phyloP scores from a whole-genome alignment of 441 rosid species.

The Francoa sonchifolia region DNA sequence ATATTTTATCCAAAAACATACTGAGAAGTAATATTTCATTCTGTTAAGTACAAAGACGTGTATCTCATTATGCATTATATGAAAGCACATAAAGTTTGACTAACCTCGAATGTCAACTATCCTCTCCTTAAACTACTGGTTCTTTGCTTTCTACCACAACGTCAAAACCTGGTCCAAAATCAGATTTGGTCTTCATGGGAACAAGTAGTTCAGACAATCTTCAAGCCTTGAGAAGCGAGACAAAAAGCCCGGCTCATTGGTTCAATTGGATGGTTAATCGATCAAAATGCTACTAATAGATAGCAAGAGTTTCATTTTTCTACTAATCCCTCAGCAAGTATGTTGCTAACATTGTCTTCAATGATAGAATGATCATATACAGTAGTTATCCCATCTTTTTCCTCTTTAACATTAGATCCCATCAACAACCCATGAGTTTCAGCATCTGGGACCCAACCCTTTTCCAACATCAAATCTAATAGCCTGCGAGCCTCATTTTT shows the following conservation, averaged over 20 bases:
- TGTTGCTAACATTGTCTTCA: constrained; percentile 25
- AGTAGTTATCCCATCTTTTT: constrained; percentile 8
- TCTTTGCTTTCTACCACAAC: not conserved
- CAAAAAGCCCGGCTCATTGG: constrained; percentile 5
- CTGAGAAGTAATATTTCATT: not conserved
- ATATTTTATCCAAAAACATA: not conserved
- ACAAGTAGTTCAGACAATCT: not conserved
- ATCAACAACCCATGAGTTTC: constrained; percentile 30
- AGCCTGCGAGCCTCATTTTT: constrained; percentile 21
- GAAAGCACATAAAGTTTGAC: not conserved
- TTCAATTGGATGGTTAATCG: not conserved
- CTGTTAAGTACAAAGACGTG: not conserved
- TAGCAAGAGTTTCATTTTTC: constrained; percentile 3
- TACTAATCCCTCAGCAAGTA: constrained; percentile 33
- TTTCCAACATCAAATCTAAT: constrained; percentile 42
- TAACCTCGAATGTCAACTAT: not conserved
- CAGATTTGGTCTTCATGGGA: not conserved
- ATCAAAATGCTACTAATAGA: not conserved
- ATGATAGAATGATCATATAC: constrained; percentile 4
- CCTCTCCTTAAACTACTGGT: not conserved
- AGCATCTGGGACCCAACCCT: constrained; percentile 42
- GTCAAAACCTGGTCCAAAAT: not conserved
- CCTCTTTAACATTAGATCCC: constrained; percentile 20
- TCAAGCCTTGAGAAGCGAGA: not conserved
- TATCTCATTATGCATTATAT: too few species aligned